Base-by-base conservation (phyloP, 179 eudicot genomes). In the Silene noctiflora region DNA sequence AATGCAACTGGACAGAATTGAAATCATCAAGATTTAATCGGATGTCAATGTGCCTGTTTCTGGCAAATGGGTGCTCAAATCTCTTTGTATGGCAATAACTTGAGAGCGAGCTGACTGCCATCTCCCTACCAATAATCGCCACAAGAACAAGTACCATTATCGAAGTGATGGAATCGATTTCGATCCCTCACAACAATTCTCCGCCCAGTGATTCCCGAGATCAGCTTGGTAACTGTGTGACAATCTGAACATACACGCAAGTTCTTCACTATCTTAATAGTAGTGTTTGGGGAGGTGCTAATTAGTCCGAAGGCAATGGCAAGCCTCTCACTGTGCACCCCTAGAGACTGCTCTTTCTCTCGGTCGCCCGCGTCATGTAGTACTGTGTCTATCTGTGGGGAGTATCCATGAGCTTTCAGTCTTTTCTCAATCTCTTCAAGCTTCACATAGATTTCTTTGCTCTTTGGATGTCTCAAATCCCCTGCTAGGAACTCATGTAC, bases 401-500 rank as follows among this genome's bases (percentile, higher is more conserved):
- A 46, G 33, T 89, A 85, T 4, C 92, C 91, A 72, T 79, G 76
- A 59, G 24, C 81, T 78, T 83, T 80, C 1, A 91, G 74, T 85
- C 88, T 74, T 39, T 74, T 62, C 46, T 83, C 81, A 7, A 88
- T 83, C 83, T 89, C 85, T 73, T 85, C 90, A 17, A 91, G 75
- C 91, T 84, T 91, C 84, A 56, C 72, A 48, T 91, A 91, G 8
- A 91, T 88, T 39, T 88, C 83, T 85, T 84, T 83, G 67, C 88
- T 84, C 74, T 78, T 83, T 1, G 90, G 88, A 70, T 91, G 93
- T 78, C 84, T 91, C 77, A 81, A 22, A 67, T 91, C 96, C 46
- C 96, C 96, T 10, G 96, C 96, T 56, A 91, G 78, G 75, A 91
- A 91, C 77, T 91, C 96, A 29, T 91, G 86, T 17, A 88, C 86